phyloP scores from a whole-genome alignment of 345 rosid species.

The Linum tenue region DNA sequence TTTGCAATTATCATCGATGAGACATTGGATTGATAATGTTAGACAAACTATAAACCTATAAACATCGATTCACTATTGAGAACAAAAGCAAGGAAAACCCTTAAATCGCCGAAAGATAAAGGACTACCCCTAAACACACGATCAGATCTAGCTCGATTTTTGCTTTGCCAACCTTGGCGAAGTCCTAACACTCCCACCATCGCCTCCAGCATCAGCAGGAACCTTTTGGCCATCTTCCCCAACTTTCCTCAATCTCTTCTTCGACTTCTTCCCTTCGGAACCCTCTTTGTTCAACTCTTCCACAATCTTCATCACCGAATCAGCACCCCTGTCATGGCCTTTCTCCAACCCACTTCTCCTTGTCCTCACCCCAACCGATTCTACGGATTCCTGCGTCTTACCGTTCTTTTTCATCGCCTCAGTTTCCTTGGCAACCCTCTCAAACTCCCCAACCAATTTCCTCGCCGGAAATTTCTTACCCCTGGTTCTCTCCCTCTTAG shows the following conservation, averaged over 20 bases:
- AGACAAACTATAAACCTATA: not conserved
- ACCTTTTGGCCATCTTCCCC: slow-evolving; percentile 3
- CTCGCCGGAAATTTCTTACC: slow-evolving; percentile 32
- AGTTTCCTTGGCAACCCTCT: slow-evolving; percentile 40
- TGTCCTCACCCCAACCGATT: slow-evolving; percentile 4
- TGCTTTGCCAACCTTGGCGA: slow-evolving; percentile 58
- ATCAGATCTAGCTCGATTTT: slow-evolving; percentile 5
- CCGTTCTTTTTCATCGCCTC: not conserved
- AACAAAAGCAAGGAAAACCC: too few species aligned
- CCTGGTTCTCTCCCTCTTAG: not conserved
- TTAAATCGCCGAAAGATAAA: too few species aligned
- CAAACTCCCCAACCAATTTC: slow-evolving; percentile 65
- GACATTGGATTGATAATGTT: not conserved
- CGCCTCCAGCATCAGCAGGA: not conserved
- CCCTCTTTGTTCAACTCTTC: slow-evolving; percentile 17
- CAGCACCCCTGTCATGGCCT: slow-evolving; percentile 1
- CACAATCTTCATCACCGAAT: slow-evolving; percentile 21
- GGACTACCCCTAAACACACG: not conserved
- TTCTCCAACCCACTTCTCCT: slow-evolving; percentile 3
- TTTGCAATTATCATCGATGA: not conserved
- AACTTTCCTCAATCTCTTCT: slow-evolving; percentile 1
- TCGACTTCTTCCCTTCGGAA: slow-evolving; percentile 9
- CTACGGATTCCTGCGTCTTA: not conserved
- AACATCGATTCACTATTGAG: not conserved
- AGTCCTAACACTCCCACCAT: slow-evolving; percentile 20